Conservation (phyloP, 1,139 yeast species). For the Lodderomyces parapsilosis region DNA sequence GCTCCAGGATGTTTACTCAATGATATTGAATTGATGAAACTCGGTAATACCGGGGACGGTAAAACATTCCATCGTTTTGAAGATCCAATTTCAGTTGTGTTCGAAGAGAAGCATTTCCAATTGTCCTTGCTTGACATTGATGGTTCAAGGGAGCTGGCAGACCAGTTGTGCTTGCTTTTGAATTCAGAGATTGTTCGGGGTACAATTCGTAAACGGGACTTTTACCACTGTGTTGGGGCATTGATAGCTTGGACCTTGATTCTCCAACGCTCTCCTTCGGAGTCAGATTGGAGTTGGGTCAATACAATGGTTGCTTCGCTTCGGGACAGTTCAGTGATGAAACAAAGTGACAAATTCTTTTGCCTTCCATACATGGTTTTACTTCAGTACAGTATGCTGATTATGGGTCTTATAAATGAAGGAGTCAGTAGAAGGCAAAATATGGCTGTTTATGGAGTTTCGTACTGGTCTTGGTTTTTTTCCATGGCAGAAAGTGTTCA, state of each 20-base stretch:
- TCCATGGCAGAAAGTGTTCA: conserved; percentile 9
- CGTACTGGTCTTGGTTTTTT: conserved; percentile 17
- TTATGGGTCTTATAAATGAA: conserved; percentile 9
- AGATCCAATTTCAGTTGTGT: conserved; percentile 20
- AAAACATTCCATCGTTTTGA: conserved; percentile 18
- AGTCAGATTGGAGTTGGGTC: conserved; percentile 17
- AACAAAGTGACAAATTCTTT: conserved; percentile 8
- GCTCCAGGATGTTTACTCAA: conserved; percentile 13
- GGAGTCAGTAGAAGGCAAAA: not conserved
- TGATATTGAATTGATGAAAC: conserved; percentile 20
- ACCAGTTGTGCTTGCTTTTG: conserved; percentile 10
- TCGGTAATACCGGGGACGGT: conserved; percentile 21
- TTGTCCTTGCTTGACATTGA: conserved; percentile 27
- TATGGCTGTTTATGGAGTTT: not conserved
- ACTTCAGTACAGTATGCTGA: conserved; percentile 19
- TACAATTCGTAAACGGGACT: conserved; percentile 10
- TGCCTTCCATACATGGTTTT: conserved; percentile 24
- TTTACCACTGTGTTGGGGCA: conserved; percentile 22
- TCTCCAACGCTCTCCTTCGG: conserved; percentile 27
- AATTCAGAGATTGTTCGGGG: conserved; percentile 10
- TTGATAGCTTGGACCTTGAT: conserved; percentile 35
- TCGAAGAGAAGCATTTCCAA: conserved; percentile 22
- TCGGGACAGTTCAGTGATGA: conserved; percentile 5
- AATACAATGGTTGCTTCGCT: conserved; percentile 6
- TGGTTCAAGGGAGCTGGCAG: conserved; percentile 16